A percentile compares a stretch with the other conserved stretches of the same genome.
phyloP scores from a whole-genome alignment of 2,329 filamentous ascomycete genomes.

The Coniochaeta ligniaria region DNA sequence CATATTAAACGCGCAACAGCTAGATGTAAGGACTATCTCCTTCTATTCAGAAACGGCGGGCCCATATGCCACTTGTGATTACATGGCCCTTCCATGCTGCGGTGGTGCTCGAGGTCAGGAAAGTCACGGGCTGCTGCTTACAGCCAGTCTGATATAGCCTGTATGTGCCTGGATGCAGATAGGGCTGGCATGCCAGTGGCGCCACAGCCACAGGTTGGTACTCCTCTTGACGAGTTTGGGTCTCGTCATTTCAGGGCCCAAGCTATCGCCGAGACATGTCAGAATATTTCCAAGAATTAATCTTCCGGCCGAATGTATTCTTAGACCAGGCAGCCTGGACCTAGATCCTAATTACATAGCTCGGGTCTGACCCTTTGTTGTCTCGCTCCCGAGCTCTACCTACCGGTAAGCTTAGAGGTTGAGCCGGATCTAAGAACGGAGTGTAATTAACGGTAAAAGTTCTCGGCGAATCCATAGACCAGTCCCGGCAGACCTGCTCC shows the following conservation, averaged over 20 bases:
- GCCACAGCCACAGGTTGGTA: neutral
- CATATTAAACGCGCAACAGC: neutral
- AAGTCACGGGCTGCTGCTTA: neutral
- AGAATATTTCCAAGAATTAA: neutral
- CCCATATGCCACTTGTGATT: neutral
- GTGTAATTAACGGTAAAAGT: constrained; percentile 2
- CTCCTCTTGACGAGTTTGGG: neutral
- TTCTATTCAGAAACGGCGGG: neutral
- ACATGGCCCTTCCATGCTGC: neutral
- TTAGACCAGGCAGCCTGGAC: neutral
- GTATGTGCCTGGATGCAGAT: neutral
- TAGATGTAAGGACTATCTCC: neutral
- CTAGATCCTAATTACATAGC: neutral
- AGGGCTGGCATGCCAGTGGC: neutral
- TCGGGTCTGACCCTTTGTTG: neutral
- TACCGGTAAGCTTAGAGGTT: neutral
- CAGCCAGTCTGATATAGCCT: neutral
- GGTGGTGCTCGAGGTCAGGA: neutral
- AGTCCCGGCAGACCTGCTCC: neutral
- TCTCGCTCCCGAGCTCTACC: neutral
- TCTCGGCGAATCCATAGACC: neutral
- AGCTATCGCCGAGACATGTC: neutral
- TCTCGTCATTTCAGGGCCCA: neutral
- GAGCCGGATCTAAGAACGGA: neutral
- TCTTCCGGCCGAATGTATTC: neutral